Conservation (phyloP, 495 filamentous ascomycete species). For the Xylaria grammica region DNA sequence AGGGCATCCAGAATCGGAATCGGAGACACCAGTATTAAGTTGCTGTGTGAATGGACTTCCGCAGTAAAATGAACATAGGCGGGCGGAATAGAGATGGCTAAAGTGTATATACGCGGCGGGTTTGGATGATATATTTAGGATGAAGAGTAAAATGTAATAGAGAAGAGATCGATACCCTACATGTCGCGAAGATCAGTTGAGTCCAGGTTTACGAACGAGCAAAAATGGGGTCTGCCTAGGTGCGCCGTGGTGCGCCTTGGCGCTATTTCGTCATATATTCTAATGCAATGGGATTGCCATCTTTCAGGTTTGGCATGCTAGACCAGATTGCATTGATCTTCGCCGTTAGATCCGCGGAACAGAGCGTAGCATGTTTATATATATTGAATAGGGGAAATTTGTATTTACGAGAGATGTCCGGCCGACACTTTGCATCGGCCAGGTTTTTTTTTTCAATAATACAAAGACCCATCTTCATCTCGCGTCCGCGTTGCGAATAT, state of each 20-base stretch:
- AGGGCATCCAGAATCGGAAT: constrained; percentile 68
- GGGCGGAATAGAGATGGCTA: not conserved
- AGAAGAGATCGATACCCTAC: constrained; percentile 15
- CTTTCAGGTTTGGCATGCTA: no score
- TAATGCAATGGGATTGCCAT: no score
- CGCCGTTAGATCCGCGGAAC: no score
- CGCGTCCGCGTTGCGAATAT: no score
- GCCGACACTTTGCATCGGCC: no score
- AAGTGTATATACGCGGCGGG: not conserved
- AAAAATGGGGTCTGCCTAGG: not conserved
- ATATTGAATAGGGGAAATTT: no score
- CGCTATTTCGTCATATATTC: no score
- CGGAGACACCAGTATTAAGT: constrained; percentile 63
- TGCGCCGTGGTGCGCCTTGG: not conserved
- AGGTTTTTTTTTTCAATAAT: no score
- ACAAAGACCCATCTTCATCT: no score
- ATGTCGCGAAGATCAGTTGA: not conserved
- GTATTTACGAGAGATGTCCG: no score
- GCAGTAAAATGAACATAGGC: not conserved
- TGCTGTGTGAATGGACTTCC: not conserved
- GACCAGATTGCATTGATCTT: no score
- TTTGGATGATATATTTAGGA: not conserved
- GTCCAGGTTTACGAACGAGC: not conserved
- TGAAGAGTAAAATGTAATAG: not conserved
- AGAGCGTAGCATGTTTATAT: no score